A percentile compares a stretch with the other conserved stretches of the same genome.
Evolutionary conservation across 1,284 basidiomycete species (phyloP).

Genomic region (Pseudozyma hubeiensis): DNA sequence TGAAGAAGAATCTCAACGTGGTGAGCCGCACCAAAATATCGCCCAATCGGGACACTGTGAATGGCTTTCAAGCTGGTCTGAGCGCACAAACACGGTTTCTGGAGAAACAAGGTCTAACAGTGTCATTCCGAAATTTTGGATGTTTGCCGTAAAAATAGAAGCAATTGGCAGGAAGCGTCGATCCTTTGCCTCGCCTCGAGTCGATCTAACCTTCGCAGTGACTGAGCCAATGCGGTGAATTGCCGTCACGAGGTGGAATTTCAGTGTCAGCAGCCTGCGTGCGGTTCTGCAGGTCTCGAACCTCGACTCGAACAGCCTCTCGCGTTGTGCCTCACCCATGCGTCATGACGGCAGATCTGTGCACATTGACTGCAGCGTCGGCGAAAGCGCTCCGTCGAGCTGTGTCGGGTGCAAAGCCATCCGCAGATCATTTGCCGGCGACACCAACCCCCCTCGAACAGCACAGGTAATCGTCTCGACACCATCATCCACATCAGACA

Average conservation of each 20-base stretch:
- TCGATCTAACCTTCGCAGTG: too few species aligned
- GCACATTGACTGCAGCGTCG: too few species aligned
- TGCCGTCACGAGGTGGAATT: too few species aligned
- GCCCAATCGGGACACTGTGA: not conserved
- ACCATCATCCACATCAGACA: constrained; percentile 8
- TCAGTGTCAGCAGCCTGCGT: too few species aligned
- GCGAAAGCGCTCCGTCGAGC: too few species aligned
- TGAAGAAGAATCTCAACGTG: too few species aligned
- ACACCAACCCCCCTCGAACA: constrained; percentile 3
- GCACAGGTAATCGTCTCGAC: not conserved
- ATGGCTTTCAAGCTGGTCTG: not conserved
- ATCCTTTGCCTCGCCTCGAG: constrained; percentile 7
- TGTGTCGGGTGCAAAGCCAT: constrained; percentile 8
- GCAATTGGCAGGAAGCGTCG: constrained; percentile 2
- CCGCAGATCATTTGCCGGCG: constrained; percentile 19
- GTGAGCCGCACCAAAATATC: not conserved
- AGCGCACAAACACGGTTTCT: not conserved
- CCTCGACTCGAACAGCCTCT: too few species aligned
- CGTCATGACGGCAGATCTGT: too few species aligned
- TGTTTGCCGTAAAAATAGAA: constrained; percentile 17
- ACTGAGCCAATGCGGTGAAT: too few species aligned
- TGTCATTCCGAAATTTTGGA: too few species aligned
- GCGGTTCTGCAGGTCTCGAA: too few species aligned
- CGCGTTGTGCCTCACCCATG: too few species aligned
- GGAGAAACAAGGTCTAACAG: not conserved